Base-by-base conservation (phyloP, 345 rosid genomes). In the Anacardium occidentale region DNA sequence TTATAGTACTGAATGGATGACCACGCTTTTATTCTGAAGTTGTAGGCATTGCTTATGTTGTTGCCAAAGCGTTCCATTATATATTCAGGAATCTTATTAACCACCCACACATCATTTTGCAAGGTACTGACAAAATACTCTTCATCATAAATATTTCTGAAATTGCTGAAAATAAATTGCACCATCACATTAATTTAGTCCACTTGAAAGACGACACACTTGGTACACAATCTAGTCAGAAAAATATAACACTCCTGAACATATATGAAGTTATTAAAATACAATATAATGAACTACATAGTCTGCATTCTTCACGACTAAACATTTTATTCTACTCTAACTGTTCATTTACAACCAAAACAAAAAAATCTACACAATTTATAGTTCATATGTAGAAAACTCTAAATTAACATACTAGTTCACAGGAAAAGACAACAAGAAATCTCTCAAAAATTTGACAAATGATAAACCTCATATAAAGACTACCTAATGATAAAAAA, bases 11-110 rank as follows among this genome's bases (percentile, higher is more conserved):
- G 87, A 79, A 96, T 80, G 15, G 98, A 85, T 62, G 99, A 90
- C 99, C 96, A 96, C 57, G 99, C 99, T 88, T 96, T 91, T 53
- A 96, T 85, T 87, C 89, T 89, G 82, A 96, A 96, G 90, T 96
- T 96, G 90, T 83, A 91, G 71, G 93, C 98, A 82, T 96, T 91
- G 75, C 83, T 85, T 91, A 96, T 75, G 71, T 93, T 93, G 75
- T 71, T 64, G 86, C 90, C 97, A 90, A 90, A 96, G 45, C 99
- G 96, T 76, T 93, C 99, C 99, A 93, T 96, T 72, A 93, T 65
- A 67, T 91, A 93, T 60, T 75, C 96, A 64, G 98, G 99, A 84
- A 96, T 89, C 75, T 79, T 79, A 82, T 90, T 81, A 65, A 93
- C 95, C 68, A 96, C 91, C 74, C 82, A 87, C 64, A 96, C 98